These are phyloP conservation scores for Nepenthes gracilis DNA, from an alignment of 148 eudicot genomes.

Conservation along the genomic window DNA sequence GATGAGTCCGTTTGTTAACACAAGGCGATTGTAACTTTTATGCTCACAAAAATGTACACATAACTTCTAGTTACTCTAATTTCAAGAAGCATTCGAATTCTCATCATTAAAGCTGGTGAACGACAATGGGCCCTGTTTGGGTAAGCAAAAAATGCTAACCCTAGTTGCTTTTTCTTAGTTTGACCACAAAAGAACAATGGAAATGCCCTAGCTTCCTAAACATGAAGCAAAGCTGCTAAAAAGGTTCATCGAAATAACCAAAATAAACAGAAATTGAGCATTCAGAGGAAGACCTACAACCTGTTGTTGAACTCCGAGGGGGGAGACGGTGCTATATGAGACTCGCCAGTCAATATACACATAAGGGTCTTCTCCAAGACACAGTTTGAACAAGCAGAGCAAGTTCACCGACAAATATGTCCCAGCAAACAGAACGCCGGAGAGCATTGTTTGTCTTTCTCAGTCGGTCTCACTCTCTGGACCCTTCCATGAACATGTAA, in stretches of 20 bases:
- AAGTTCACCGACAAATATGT: neutral
- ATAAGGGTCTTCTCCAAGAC: conserved; percentile 67
- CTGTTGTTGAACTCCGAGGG: conserved; percentile 87
- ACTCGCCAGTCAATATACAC: conserved; percentile 83
- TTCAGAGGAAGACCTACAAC: conserved; percentile 19
- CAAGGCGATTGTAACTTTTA: too few species aligned
- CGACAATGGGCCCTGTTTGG: too few species aligned
- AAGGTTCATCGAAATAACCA: neutral
- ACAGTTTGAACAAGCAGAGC: conserved; percentile 21
- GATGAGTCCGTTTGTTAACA: too few species aligned
- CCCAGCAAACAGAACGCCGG: conserved; percentile 6
- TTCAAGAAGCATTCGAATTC: too few species aligned
- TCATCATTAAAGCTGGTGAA: too few species aligned
- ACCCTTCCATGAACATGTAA: neutral
- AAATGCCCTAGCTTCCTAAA: too few species aligned
- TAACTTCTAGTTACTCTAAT: too few species aligned
- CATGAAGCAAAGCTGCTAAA: too few species aligned
- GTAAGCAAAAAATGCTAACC: too few species aligned
- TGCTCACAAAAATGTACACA: too few species aligned
- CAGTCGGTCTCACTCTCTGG: conserved; percentile 4
- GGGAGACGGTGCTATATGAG: conserved; percentile 59
- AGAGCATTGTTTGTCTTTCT: conserved; percentile 17
- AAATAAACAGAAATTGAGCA: neutral
- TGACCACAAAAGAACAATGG: too few species aligned
- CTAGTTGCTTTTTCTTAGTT: too few species aligned